A percentile compares a stretch with the other conserved stretches of the same genome.
Evolutionary conservation across 495 filamentous ascomycete species (phyloP).

Genomic region (Haplographium delicatum): DNA sequence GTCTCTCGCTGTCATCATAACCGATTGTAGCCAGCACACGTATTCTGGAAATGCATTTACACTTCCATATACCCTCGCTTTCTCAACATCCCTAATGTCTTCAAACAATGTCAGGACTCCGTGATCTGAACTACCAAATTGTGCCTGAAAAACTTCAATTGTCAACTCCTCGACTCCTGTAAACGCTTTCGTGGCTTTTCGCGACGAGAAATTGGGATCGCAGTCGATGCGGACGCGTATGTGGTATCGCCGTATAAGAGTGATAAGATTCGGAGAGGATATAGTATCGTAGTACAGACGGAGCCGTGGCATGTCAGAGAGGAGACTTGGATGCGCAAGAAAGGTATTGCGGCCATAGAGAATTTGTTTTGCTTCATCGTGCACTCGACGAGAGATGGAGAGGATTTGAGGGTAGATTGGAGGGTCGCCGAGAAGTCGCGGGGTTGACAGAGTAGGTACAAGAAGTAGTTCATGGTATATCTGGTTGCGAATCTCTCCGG

Average conservation of each 20-base stretch:
- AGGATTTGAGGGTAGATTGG: conserved; percentile 38
- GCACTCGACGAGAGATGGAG: conserved; percentile 30
- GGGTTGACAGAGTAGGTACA: conserved; percentile 22
- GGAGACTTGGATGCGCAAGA: conserved; percentile 42
- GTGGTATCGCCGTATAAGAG: conserved; percentile 37
- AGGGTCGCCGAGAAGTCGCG: conserved; percentile 5
- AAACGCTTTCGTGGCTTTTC: conserved; percentile 33
- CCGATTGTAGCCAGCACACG: conserved; percentile 36
- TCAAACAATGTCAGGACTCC: conserved; percentile 41
- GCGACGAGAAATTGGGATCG: conserved; percentile 32
- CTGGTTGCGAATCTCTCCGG: conserved; percentile 44
- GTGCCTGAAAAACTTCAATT: conserved; percentile 40
- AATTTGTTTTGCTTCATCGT: conserved; percentile 38
- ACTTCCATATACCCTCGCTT: conserved; percentile 36
- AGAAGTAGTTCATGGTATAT: conserved; percentile 43
- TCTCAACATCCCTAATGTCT: conserved; percentile 43
- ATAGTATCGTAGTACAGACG: conserved; percentile 30
- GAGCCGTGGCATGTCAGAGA: conserved; percentile 40
- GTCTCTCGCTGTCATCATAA: conserved; percentile 36
- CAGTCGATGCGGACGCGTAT: conserved; percentile 43
- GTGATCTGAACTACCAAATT: conserved; percentile 36
- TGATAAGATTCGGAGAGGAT: conserved; percentile 21
- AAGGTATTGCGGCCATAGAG: conserved; percentile 49
- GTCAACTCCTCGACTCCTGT: conserved; percentile 38
- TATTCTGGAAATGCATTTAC: conserved; percentile 37